Conservation (phyloP, 140 eudicot species). For the Erigeron philadelphicus region DNA sequence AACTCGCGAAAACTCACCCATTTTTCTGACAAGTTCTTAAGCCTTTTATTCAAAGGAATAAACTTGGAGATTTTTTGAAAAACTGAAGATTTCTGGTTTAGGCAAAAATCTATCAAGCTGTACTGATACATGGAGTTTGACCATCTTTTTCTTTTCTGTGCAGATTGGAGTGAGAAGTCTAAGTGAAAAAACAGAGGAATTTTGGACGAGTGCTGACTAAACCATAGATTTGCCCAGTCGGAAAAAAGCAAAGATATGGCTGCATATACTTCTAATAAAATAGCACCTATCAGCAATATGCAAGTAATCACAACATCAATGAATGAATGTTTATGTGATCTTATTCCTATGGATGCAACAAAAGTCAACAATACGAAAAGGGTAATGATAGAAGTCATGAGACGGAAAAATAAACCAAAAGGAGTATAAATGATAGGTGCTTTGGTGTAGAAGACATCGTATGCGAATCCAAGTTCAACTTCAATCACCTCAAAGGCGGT, state of each 20-base stretch:
- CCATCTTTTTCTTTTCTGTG: constrained; percentile 34
- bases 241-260: constrained; percentile 29
- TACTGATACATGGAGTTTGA: constrained; percentile 41
- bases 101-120: constrained; percentile 32
- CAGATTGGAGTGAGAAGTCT: not conserved
- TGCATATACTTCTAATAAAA: constrained; percentile 33
- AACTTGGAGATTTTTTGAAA: constrained; percentile 12
- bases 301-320: constrained; percentile 20
- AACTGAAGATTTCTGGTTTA: constrained; percentile 15
- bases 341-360: not conserved
- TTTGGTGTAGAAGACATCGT: constrained; percentile 36
- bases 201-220: constrained; percentile 25
- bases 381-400: constrained; percentile 17
- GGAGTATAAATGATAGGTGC: constrained; percentile 25
- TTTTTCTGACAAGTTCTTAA: constrained; percentile 17
- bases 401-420: constrained; percentile 20
- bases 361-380: constrained; percentile 19
- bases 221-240: constrained; percentile 39
- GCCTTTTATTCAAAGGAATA: constrained; percentile 13
- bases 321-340: constrained; percentile 13
- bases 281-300: constrained; percentile 32
- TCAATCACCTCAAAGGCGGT: constrained; percentile 29
- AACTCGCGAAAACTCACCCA: constrained; percentile 24
- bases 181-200: constrained; percentile 1
- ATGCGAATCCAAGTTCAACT: constrained; percentile 35